Conservation (phyloP, 345 rosid species). For the Balakata baccata region DNA sequence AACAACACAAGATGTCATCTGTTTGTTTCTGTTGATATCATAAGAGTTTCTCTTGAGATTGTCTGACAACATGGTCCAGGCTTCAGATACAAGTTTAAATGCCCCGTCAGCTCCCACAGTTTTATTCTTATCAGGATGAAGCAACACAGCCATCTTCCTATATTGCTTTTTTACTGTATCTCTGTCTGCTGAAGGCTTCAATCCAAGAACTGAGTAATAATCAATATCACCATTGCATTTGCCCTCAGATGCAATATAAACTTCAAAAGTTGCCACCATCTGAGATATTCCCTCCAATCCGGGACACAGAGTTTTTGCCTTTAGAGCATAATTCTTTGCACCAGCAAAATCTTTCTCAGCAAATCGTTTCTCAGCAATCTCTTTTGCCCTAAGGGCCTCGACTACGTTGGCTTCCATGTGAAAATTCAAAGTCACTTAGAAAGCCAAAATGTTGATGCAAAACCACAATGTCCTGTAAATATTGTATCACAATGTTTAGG, state of each 20-base stretch:
- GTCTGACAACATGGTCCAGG: slow-evolving; percentile 78
- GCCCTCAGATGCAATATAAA: slow-evolving; percentile 72
- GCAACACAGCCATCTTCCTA: slow-evolving; percentile 84
- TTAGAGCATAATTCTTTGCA: slow-evolving; percentile 75
- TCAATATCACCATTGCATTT: slow-evolving; percentile 64
- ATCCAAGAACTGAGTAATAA: slow-evolving; percentile 79
- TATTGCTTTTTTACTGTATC: slow-evolving; percentile 87
- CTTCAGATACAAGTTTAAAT: slow-evolving; percentile 89
- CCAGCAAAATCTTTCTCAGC: slow-evolving; percentile 68
- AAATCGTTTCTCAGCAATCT: slow-evolving; percentile 82
- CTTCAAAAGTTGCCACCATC: slow-evolving; percentile 94
- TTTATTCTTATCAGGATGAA: slow-evolving; percentile 95
- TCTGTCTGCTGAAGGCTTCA: slow-evolving; percentile 85
- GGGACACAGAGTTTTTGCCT: slow-evolving; percentile 72
- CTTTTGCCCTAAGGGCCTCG: slow-evolving; percentile 83
- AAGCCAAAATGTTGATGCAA: slow-evolving; percentile 19
- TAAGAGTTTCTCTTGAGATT: slow-evolving; percentile 61
- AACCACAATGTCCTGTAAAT: slow-evolving; percentile 53
- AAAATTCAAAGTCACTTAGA: slow-evolving; percentile 25
- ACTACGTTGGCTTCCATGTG: slow-evolving; percentile 69
- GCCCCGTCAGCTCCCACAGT: slow-evolving; percentile 96
- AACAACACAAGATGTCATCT: slow-evolving; percentile 31
- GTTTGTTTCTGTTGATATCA: slow-evolving; percentile 49
- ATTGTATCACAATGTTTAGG: slow-evolving; percentile 12
- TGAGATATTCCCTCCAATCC: slow-evolving; percentile 85